Evolutionary conservation across 2,329 filamentous ascomycete genomes (phyloP), one percentile per base, ranked within the genome.

Genomic region (Graphilbum ipis-grandicollis): DNA sequence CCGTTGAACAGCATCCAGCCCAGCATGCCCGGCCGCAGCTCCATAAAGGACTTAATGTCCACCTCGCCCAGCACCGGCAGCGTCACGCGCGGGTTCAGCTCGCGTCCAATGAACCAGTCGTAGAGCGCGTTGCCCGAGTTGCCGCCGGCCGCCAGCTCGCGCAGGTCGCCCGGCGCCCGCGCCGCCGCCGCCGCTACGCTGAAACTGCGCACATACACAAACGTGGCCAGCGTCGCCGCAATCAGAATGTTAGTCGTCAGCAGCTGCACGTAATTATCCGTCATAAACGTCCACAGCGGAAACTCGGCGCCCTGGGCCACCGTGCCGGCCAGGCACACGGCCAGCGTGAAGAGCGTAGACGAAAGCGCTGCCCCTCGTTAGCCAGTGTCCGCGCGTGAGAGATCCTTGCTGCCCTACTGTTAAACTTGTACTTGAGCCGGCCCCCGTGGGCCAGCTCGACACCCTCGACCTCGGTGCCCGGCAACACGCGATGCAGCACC

Each of bases 91-190:
- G 88, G 88, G 58, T 96, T 96, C 42, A 96, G 74, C 56, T 96
- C 88, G 21, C 88, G 81, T 17, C 88, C 88, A 45, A 96, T 94
- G 59, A 85, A 96, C 75, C 84, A 96, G 57, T 96, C 88, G 55
- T 96, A 94, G 28, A 94, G 58, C 44, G 84, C 60, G 56, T 93
- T 94, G 40, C 85, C 86, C 1, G 74, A 75, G 51, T 80, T 71
- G 14, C 85, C 86, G 2, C 86, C 85, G 2, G 73, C 71, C 0
- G 86, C 86, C 8, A 96, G 68, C 53, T 90, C 77, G 30, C 86
- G 80, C 43, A 68, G 62, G 53, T 92, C 83, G 31, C 71, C 75
- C n/a, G 73, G 58, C 53, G 81, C 79, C 17, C 44, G 30, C 19
- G 26, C 25, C 33, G 12, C 19, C 34, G 10, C 19, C 17, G 33